A percentile compares a stretch with the other conserved stretches of the same genome.
Conservation (phyloP, 495 filamentous ascomycete species). For the Hypoxylon rickii region DNA sequence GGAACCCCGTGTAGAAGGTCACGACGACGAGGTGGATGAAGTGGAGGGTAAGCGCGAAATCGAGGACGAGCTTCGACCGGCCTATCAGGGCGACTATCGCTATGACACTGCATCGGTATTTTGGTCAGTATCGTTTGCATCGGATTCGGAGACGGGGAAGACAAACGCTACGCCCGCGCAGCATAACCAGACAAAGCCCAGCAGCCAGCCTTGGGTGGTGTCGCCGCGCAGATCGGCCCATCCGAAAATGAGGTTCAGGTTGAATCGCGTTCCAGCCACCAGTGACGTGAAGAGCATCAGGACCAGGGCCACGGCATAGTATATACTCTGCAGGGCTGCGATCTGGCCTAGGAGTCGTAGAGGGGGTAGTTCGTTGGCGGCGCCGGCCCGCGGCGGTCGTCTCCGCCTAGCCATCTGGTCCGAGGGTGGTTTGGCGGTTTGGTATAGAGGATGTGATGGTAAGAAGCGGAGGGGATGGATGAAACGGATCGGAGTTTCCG, state of each 20-base stretch:
- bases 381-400: slow-evolving; percentile 77
- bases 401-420: slow-evolving; percentile 78
- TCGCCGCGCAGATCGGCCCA: slow-evolving; percentile 87
- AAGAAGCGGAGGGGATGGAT: not conserved
- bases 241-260: slow-evolving; percentile 70
- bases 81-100: slow-evolving; percentile 80
- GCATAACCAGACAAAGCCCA: slow-evolving; percentile 85
- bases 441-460: not conserved
- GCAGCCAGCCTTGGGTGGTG: slow-evolving; percentile 88
- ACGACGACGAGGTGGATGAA: slow-evolving; percentile 81
- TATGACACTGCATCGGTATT: slow-evolving; percentile 61
- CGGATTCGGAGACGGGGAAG: slow-evolving; percentile 3
- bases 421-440: slow-evolving; percentile 1
- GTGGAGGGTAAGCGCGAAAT: slow-evolving; percentile 91
- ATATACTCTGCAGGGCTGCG: slow-evolving; percentile 77
- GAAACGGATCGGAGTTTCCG: not conserved
- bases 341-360: slow-evolving; percentile 88
- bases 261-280: slow-evolving; percentile 76
- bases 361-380: slow-evolving; percentile 79
- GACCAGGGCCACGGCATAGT: slow-evolving; percentile 74
- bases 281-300: slow-evolving; percentile 88
- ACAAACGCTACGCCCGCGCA: slow-evolving; percentile 78
- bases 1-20: slow-evolving; percentile 69
- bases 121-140: not conserved
- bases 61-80: slow-evolving; percentile 87